Percentiles rank a stretch among this genome's conserved stretches.
These are phyloP conservation scores for Tetrapisispora fleetii DNA, from an alignment of 805 yeast species.

Conservation along the genomic window DNA sequence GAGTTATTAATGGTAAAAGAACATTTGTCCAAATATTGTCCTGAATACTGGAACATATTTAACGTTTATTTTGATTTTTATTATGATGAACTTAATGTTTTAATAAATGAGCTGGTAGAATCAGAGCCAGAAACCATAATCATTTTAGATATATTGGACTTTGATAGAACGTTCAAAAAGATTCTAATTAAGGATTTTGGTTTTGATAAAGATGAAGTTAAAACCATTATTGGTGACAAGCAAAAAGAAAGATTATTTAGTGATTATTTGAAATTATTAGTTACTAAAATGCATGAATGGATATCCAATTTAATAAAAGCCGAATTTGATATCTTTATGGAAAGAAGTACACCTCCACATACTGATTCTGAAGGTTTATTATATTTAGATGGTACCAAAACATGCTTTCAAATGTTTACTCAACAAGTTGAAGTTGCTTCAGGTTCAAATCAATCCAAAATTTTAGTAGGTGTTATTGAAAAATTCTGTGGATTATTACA, in stretches of 20 bases:
- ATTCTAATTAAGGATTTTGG: conserved; percentile 44
- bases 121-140: conserved; percentile 73
- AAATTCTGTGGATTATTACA: conserved; percentile 55
- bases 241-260: conserved; percentile 62
- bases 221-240: conserved; percentile 58
- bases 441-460: conserved; percentile 71
- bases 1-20: conserved; percentile 61
- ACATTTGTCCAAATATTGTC: conserved; percentile 51
- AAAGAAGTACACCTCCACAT: conserved; percentile 67
- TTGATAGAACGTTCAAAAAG: conserved; percentile 57
- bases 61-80: conserved; percentile 52
- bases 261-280: conserved; percentile 67
- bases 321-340: conserved; percentile 54
- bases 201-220: conserved; percentile 35
- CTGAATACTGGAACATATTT: conserved; percentile 66
- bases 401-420: conserved; percentile 72
- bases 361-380: conserved; percentile 51
- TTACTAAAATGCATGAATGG: conserved; percentile 79
- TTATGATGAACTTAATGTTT: conserved; percentile 51
- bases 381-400: conserved; percentile 68
- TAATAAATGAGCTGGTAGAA: conserved; percentile 54
- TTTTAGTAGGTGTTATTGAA: conserved; percentile 67
- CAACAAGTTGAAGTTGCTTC: conserved; percentile 86
- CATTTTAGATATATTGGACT: conserved; percentile 63
- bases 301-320: conserved; percentile 54